Percentiles rank a stretch among this genome's conserved stretches.
These are phyloP conservation scores for Phytophthora podocarpi DNA, from an alignment of 352 stramenopile genomes.

Conservation along the genomic window DNA sequence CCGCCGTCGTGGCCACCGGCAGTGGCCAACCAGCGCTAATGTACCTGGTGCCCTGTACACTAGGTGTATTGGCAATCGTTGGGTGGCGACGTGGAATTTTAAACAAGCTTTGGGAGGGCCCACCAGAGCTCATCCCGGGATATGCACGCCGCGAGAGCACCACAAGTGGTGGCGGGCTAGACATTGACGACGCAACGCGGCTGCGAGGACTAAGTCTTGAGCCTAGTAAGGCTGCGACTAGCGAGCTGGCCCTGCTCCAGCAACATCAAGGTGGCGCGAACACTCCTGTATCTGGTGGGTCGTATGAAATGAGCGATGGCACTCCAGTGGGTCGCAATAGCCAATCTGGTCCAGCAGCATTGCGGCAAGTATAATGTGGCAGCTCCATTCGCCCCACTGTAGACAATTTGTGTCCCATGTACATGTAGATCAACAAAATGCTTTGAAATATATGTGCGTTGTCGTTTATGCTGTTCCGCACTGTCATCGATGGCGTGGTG, in stretches of 20 bases:
- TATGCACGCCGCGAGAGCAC: slow-evolving; percentile 33
- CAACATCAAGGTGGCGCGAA: slow-evolving; percentile 24
- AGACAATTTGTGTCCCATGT: slow-evolving; percentile 10
- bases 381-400: slow-evolving; percentile 8
- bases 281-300: slow-evolving; percentile 48
- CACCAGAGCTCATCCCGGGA: slow-evolving; percentile 55
- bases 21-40: slow-evolving; percentile 95
- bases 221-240: slow-evolving; percentile 25
- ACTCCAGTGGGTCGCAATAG: slow-evolving; percentile 21
- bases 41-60: slow-evolving; percentile 95
- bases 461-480: slow-evolving; percentile 24
- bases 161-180: slow-evolving; percentile 28
- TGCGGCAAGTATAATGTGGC: slow-evolving; percentile 21
- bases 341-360: slow-evolving; percentile 2
- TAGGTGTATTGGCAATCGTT: slow-evolving; percentile 83
- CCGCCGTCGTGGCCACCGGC: slow-evolving; percentile 91
- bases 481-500: not conserved
- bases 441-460: slow-evolving; percentile 38
- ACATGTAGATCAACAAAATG: slow-evolving; percentile 21
- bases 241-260: slow-evolving; percentile 48
- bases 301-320: slow-evolving; percentile 47
- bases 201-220: slow-evolving; percentile 33
- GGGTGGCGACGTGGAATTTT: slow-evolving; percentile 85
- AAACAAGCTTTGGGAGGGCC: slow-evolving; percentile 90
- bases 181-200: slow-evolving; percentile 35